Percentiles rank a stretch among this genome's conserved stretches.
phyloP scores from a whole-genome alignment of 352 stramenopile genomes.

The Globisporangium polare region DNA sequence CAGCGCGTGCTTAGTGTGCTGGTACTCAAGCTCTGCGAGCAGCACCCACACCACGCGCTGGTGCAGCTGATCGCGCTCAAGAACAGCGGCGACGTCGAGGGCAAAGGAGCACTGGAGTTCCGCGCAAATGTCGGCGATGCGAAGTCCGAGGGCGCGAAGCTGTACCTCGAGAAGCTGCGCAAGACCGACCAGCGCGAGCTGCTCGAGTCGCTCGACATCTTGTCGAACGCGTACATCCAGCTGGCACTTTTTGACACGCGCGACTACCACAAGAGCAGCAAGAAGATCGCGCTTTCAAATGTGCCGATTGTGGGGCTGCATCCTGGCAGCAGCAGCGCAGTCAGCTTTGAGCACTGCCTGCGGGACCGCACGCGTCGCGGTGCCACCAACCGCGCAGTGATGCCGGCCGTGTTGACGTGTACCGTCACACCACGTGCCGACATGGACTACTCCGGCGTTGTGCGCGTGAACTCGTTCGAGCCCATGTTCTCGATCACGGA shows the following conservation, averaged over 20 bases:
- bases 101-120: slow-evolving; percentile 72
- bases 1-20: slow-evolving; percentile 85
- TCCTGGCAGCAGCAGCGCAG: slow-evolving; percentile 13
- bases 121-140: slow-evolving; percentile 76
- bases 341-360: slow-evolving; percentile 73
- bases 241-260: slow-evolving; percentile 79
- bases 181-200: slow-evolving; percentile 51
- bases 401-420: slow-evolving; percentile 79
- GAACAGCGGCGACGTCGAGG: slow-evolving; percentile 90
- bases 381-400: slow-evolving; percentile 33
- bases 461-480: slow-evolving; percentile 89
- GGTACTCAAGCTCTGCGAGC: slow-evolving; percentile 89
- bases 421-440: slow-evolving; percentile 59
- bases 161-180: slow-evolving; percentile 57
- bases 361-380: slow-evolving; percentile 42
- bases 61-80: slow-evolving; percentile 94
- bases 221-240: slow-evolving; percentile 75
- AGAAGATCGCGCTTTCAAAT: slow-evolving; percentile 71
- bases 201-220: slow-evolving; percentile 68
- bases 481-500: slow-evolving; percentile 91
- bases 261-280: slow-evolving; percentile 62
- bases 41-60: slow-evolving; percentile 97
- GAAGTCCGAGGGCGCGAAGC: slow-evolving; percentile 61
- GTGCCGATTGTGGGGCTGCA: slow-evolving; percentile 41
- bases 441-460: slow-evolving; percentile 80